phyloP scores from a whole-genome alignment of 495 filamentous ascomycete species.

The Penicillium macrosclerotiorum region DNA sequence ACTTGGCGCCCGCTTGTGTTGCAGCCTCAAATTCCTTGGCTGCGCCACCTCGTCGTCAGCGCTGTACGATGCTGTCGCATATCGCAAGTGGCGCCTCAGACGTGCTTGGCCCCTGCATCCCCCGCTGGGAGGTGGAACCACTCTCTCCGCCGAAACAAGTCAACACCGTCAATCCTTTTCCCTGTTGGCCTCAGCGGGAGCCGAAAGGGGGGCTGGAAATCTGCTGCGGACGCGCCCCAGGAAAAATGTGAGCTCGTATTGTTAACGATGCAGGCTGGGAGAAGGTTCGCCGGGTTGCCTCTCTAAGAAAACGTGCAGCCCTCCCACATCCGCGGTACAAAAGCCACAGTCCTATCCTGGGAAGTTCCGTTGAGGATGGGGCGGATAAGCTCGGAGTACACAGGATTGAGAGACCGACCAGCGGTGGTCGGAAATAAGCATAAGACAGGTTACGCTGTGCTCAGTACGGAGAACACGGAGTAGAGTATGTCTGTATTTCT shows the following conservation, averaged over 20 bases:
- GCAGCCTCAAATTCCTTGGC: conserved; percentile 7
- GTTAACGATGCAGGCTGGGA: not conserved
- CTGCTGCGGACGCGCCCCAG: not conserved
- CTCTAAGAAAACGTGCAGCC: not conserved
- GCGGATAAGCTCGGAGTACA: not conserved
- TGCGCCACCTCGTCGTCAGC: not conserved
- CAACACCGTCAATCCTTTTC: not conserved
- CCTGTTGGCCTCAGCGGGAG: not conserved
- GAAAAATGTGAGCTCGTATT: conserved; percentile 6
- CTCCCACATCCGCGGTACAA: too few relatives aligned
- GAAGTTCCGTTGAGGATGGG: not conserved
- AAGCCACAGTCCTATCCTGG: too few relatives aligned
- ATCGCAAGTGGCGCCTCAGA: conserved; percentile 11
- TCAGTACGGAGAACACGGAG: too few relatives aligned
- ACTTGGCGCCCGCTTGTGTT: too few relatives aligned
- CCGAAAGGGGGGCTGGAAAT: not conserved
- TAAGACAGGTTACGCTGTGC: not conserved
- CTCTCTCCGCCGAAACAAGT: not conserved
- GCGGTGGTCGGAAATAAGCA: not conserved
- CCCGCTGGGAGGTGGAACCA: conserved; percentile 2
- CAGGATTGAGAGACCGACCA: not conserved
- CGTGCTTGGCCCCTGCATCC: conserved; percentile 17
- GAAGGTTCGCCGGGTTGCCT: not conserved
- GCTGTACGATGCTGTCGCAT: not conserved
- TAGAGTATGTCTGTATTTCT: too few relatives aligned